Evolutionary conservation across 2,329 filamentous ascomycete species (phyloP), one percentile per base, ranked within the genome.

Genomic region (Gyromitra esculenta): DNA sequence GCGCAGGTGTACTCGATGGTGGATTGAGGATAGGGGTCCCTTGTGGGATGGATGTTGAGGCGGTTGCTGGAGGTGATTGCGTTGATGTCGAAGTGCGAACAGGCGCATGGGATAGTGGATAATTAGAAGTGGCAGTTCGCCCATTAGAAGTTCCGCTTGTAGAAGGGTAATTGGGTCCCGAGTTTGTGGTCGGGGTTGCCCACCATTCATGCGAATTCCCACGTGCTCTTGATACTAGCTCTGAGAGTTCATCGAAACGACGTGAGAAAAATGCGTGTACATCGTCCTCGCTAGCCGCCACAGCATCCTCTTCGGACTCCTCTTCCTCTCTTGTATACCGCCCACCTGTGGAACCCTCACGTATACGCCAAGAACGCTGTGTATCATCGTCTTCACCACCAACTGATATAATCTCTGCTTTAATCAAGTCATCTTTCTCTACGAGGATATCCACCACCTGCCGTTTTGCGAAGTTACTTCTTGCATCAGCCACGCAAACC

Each of bases 401-500:
- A 59, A 68, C 54, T 7, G 79, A 79, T 31, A 78, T 75, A 54
- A 81, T 35, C 41, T 81, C 79, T 41, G 71, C 79, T 67, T 81
- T 79, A 21, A 80, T 64, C 4, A 81, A 69, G 9, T 78, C 79
- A 2, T 86, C 86, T 35, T 87, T 86, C 67, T 88, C 86, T 13
- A 86, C 85, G 79, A 90, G 88, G 54, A 95, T 86, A 37, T 88
- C 85, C 39, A 96, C 85, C 41, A 91, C 87, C 82, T 96, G 92
- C 59, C 90, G 89, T 66, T 89, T 87, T 60, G 87, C 85, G 77
- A 93, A 90, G 25, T 90, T 88, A 79, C 86, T 88, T 39, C 92
- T 88, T 64, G 92, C 84, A 83, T 96, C 92, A 4, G 91, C 91
- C 50, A 95, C 86, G 48, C 91, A 92, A 15, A 94, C 86, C 72